These are phyloP conservation scores for Isatis tinctoria DNA, from an alignment of 345 rosid genomes.

Conservation along the genomic window DNA sequence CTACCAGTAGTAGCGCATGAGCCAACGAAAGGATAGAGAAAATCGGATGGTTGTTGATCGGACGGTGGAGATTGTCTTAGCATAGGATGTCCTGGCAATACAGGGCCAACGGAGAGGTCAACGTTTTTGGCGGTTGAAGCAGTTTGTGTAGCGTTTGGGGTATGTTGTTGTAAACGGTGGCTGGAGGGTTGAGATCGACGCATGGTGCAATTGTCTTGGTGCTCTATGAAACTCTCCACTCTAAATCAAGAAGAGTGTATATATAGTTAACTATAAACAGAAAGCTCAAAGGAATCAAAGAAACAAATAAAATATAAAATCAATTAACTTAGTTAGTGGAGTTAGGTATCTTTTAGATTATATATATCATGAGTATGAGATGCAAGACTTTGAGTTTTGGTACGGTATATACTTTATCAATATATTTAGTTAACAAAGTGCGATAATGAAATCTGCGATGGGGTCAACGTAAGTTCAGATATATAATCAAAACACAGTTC, in stretches of 20 bases:
- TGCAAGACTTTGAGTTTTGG: conserved; percentile 22
- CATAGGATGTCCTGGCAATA: conserved; percentile 34
- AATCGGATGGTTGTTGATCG: conserved; percentile 9
- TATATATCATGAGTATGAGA: conserved; percentile 20
- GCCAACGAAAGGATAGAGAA: conserved; percentile 13
- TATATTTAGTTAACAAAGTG: conserved; percentile 13
- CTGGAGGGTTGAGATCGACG: conserved; percentile 47
- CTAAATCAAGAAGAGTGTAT: conserved; percentile 34
- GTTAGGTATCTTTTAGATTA: conserved; percentile 31
- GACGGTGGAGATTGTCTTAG: conserved; percentile 33
- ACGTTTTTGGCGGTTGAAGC: conserved; percentile 51
- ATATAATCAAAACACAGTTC: conserved; percentile 23
- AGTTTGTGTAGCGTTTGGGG: conserved; percentile 20
- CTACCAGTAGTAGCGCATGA: conserved; percentile 8
- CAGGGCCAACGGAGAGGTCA: conserved; percentile 42
- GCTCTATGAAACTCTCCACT: conserved; percentile 98
- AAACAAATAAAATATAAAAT: not conserved
- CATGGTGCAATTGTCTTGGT: conserved; percentile 84
- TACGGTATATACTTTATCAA: conserved; percentile 15
- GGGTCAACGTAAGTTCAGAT: conserved; percentile 27
- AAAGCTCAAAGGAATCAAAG: conserved; percentile 17
- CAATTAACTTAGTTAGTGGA: conserved; percentile 24
- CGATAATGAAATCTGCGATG: conserved; percentile 12
- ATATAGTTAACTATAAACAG: not conserved
- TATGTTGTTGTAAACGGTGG: conserved; percentile 36